These are phyloP conservation scores for Citropsis articulata DNA, from an alignment of 345 rosid species.

Conservation along the genomic window DNA sequence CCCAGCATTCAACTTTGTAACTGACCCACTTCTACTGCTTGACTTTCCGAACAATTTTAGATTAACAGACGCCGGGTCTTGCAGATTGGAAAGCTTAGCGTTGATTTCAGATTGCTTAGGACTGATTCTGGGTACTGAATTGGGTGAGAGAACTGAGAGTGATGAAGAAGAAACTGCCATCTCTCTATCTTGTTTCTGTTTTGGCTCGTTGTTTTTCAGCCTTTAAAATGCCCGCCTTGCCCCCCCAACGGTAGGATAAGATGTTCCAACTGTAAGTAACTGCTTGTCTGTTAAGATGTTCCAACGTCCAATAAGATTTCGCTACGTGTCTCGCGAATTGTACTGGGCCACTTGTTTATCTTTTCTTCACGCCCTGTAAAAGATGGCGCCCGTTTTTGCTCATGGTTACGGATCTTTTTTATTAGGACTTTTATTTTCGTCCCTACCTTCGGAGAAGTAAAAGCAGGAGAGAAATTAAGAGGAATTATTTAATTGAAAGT, in stretches of 20 bases:
- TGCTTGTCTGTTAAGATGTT: neutral
- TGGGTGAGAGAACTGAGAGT: constrained; percentile 42
- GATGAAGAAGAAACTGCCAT: constrained; percentile 40
- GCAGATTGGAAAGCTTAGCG: constrained; percentile 8
- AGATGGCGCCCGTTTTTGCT: neutral
- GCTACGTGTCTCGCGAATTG: neutral
- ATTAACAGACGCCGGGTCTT: constrained; percentile 11
- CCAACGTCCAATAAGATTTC: neutral
- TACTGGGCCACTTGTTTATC: neutral
- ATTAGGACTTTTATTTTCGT: neutral
- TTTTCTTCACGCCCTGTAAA: neutral
- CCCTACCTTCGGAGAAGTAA: neutral
- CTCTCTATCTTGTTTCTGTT: constrained; percentile 14
- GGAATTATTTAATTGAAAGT: neutral
- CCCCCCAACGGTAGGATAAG: constrained; percentile 14
- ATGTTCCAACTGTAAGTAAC: neutral
- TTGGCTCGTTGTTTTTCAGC: neutral
- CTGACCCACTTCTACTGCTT: constrained; percentile 18
- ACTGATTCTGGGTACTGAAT: constrained; percentile 43
- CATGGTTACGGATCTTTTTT: too few species aligned
- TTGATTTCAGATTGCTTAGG: constrained; percentile 4
- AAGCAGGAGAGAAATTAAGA: neutral
- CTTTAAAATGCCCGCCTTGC: constrained; percentile 11
- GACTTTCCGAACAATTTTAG: constrained; percentile 19
- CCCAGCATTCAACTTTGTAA: constrained; percentile 38